Percentiles rank a stretch among this genome's conserved stretches.
phyloP scores from a whole-genome alignment of 805 yeast genomes.

The Myxozyma monticola region DNA sequence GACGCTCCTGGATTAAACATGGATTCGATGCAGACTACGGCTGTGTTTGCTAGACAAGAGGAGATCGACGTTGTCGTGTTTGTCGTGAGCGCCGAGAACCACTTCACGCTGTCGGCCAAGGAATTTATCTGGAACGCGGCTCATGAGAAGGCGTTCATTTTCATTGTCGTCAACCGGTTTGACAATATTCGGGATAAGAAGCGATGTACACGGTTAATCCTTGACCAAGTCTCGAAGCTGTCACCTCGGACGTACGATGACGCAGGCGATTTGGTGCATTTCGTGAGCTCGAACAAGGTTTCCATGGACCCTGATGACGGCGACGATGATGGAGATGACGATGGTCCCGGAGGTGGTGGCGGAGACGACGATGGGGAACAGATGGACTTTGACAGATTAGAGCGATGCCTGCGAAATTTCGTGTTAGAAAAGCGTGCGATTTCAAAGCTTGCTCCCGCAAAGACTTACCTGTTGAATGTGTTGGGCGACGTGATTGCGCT shows the following conservation, averaged over 20 bases:
- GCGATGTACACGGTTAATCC: constrained; percentile 70
- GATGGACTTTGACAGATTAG: constrained; percentile 72
- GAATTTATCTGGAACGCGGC: constrained; percentile 92
- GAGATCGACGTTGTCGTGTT: constrained; percentile 95
- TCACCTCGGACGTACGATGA: constrained; percentile 92
- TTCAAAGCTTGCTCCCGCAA: constrained; percentile 90
- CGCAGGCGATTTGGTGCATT: constrained; percentile 88
- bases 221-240: constrained; percentile 79
- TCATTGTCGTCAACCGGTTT: constrained; percentile 90
- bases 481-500: constrained; percentile 63
- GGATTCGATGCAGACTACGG: constrained; percentile 92
- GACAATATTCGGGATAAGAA: constrained; percentile 81
- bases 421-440: constrained; percentile 84
- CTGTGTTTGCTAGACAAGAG: constrained; percentile 92
- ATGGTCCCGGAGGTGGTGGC: constrained; percentile 35
- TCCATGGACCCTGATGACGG: constrained; percentile 44
- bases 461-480: constrained; percentile 74
- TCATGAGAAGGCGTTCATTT: constrained; percentile 84
- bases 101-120: constrained; percentile 88
- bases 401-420: constrained; percentile 80
- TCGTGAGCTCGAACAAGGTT: constrained; percentile 67
- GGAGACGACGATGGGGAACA: constrained; percentile 14
- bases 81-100: constrained; percentile 95
- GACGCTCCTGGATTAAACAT: constrained; percentile 97
- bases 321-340: constrained; percentile 38